phyloP scores from a whole-genome alignment of 2,329 filamentous ascomycete genomes.

The Ascochyta lentis region DNA sequence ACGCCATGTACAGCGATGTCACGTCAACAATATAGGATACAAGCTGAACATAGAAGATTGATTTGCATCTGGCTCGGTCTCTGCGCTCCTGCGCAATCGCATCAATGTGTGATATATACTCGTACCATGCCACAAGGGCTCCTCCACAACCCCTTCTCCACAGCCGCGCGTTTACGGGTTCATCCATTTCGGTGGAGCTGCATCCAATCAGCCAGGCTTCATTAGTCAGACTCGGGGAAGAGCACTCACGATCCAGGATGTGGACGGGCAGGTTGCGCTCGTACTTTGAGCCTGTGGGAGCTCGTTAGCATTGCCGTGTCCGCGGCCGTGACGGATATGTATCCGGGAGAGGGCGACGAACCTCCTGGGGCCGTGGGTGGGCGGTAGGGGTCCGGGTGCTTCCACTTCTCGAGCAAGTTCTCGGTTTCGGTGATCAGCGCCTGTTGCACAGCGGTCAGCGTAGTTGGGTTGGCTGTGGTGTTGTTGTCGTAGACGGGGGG shows the following conservation, averaged over 20 bases:
- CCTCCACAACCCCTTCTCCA: constrained; percentile 6
- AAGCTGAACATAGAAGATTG: constrained; percentile 13
- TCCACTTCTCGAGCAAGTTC: constrained; percentile 88
- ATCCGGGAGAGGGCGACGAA: constrained; percentile 51
- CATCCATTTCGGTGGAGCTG: constrained; percentile 47
- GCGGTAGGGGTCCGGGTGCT: constrained; percentile 93
- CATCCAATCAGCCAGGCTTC: constrained; percentile 21
- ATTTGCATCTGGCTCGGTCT: constrained; percentile 8
- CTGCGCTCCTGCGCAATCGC: constrained; percentile 11
- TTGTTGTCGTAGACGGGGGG: constrained; percentile 1
- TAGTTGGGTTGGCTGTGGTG: background rate
- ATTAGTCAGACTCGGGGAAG: constrained; percentile 2
- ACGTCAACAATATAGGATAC: background rate
- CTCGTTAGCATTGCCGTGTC: constrained; percentile 27
- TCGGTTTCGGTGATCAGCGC: constrained; percentile 86
- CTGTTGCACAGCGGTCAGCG: constrained; percentile 57
- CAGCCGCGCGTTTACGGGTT: constrained; percentile 33
- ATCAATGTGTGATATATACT: constrained; percentile 22
- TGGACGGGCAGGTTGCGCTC: constrained; percentile 89
- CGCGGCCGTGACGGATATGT: constrained; percentile 31
- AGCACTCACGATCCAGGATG: constrained; percentile 76
- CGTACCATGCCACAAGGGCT: constrained; percentile 15
- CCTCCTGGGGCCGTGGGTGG: constrained; percentile 92
- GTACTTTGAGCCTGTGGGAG: constrained; percentile 82
- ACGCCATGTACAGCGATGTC: too few relatives aligned